Base-by-base conservation (phyloP, 1,284 basidiomycete species). In the Ceratobasidium sp. region DNA sequence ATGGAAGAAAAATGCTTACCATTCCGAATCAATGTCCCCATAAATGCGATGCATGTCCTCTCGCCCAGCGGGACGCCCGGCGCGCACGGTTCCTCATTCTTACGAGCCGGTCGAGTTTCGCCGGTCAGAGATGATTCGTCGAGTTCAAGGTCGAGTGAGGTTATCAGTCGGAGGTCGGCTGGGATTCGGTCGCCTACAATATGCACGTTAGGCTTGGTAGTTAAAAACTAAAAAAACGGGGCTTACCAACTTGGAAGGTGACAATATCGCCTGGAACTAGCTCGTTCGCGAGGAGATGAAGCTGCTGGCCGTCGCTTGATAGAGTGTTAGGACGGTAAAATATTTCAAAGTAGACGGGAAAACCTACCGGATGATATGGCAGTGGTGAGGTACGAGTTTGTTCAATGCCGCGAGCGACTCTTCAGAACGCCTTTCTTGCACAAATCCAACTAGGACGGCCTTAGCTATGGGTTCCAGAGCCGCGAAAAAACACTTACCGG, bases 101-200 rank as follows among this genome's bases (percentile, higher is more conserved):
- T 99, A 81, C 87, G 87, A n/a, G 95, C 90, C 0, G 96, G 92
- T 28, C 91, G 91, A 1, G 96, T 97, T 87, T 99, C 97, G 28
- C 97, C 97, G 0, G 97, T 99, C 79, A 99, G 85, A 79, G 95
- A 96, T 81, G 94, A 96, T 87, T 99, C 97, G 86, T 99, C 97
- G 64, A 98, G 92, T 84, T 99, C 97, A 46, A 99, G 89, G 82
- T 96, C 93, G 28, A 94, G 89, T 0, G 95, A 90, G 33, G 90
- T 86, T 76, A 93, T 88, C 28, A 99, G 89, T 23, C 97, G 93
- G 66, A 99, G 89, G 82, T 99, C 97, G 42, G 97, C 97, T 0
- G 97, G 97, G 51, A 99, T 91, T 33, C 97, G 94, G 84, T 99
- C 97, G n/a, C 97, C 72, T 75, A n/a, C 7, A 7, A 53, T 2